Percentiles rank a stretch among this genome's conserved stretches.
These are phyloP conservation scores for Ustilago hordei DNA, from an alignment of 1,284 basidiomycete genomes.

Conservation along the genomic window DNA sequence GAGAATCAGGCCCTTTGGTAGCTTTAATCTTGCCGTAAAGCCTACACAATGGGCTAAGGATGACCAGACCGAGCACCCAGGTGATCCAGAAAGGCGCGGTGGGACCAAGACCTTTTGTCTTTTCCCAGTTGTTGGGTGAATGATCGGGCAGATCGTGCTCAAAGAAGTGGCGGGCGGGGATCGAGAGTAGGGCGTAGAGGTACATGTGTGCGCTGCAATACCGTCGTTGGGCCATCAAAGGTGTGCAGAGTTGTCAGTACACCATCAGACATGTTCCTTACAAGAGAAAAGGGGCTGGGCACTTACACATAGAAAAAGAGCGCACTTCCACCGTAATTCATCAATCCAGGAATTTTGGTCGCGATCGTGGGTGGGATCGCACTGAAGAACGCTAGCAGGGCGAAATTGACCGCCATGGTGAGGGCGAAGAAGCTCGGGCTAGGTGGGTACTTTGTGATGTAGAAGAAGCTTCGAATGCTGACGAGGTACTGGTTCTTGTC, in stretches of 20 bases:
- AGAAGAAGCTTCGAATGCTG: constrained; percentile 50
- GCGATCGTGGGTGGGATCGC: constrained; percentile 22
- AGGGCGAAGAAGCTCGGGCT: constrained; percentile 52
- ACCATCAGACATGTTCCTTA: neutral
- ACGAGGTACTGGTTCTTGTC: constrained; percentile 52
- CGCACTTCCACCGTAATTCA: constrained; percentile 49
- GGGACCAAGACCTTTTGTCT: constrained; percentile 19
- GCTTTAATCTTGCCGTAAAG: constrained; percentile 42
- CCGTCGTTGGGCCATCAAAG: neutral
- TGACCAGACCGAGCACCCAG: constrained; percentile 28
- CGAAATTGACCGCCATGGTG: constrained; percentile 50
- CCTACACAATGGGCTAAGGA: constrained; percentile 37
- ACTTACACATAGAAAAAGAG: constrained; percentile 60
- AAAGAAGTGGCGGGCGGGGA: constrained; percentile 37
- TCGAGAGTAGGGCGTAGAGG: constrained; percentile 30
- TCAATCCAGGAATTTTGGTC: constrained; percentile 24
- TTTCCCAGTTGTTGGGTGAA: constrained; percentile 33
- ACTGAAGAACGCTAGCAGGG: constrained; percentile 49
- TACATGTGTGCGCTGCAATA: constrained; percentile 29
- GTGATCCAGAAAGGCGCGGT: constrained; percentile 38
- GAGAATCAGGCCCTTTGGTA: constrained; percentile 18
- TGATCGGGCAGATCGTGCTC: constrained; percentile 37
- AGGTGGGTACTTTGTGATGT: constrained; percentile 60
- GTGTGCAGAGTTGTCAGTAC: neutral
- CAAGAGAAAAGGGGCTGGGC: neutral